These are phyloP conservation scores for Rhizoclosmatium globosum DNA, from an alignment of 192 early-diverging fungal genomes.

Conservation along the genomic window DNA sequence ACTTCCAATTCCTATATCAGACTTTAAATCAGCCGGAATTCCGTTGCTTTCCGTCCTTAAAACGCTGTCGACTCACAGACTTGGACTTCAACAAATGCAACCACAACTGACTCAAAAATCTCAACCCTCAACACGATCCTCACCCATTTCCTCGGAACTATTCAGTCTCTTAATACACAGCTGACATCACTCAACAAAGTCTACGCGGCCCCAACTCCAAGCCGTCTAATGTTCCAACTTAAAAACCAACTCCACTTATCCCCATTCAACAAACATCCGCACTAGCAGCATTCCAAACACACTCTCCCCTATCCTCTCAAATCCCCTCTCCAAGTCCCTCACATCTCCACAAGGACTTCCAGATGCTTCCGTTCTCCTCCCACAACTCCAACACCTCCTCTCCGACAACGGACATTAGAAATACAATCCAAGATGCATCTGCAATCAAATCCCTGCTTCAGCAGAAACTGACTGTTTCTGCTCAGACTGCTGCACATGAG, in stretches of 20 bases:
- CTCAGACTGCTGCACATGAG: too few species aligned
- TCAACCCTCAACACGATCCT: neutral
- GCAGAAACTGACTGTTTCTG: neutral
- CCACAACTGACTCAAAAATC: neutral
- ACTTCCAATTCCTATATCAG: neutral
- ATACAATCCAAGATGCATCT: neutral
- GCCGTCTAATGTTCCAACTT: neutral
- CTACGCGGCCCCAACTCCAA: neutral
- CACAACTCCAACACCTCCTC: neutral
- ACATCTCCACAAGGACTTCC: neutral
- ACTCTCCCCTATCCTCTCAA: neutral
- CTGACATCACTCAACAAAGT: neutral
- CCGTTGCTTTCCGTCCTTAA: neutral
- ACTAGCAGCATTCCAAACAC: neutral
- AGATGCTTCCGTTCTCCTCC: neutral
- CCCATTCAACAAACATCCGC: too few species aligned
- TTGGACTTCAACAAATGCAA: neutral
- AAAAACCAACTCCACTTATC: neutral
- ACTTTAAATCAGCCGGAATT: neutral
- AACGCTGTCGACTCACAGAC: neutral
- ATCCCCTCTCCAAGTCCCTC: neutral
- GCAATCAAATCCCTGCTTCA: neutral
- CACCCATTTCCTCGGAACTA: neutral
- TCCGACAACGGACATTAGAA: neutral
- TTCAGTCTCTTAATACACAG: neutral